Base-by-base conservation (phyloP, 2,329 filamentous ascomycete genomes). In the Ramularia endophylla region DNA sequence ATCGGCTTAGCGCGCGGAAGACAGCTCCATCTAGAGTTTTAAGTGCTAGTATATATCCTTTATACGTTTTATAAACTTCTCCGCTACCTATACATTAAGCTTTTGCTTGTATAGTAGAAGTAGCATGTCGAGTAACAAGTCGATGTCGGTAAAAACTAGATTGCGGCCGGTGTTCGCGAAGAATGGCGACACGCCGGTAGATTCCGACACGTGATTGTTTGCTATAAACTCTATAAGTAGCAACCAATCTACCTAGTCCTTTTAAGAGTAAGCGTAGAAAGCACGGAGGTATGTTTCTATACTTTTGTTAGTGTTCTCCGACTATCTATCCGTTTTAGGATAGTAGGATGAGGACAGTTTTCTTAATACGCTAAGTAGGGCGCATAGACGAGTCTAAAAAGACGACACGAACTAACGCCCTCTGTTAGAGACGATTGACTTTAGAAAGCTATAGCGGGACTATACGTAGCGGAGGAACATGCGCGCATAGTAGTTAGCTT, bases 261-360 rank as follows among this genome's bases (percentile, higher is more conserved):
- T 38, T n/a, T n/a, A n/a, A n/a, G n/a, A n/a, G n/a, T n/a, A n/a
- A n/a, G n/a, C n/a, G n/a, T n/a, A n/a, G n/a, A n/a, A n/a, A n/a
- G n/a, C n/a, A n/a, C n/a, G n/a, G n/a, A n/a, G n/a, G n/a, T n/a
- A n/a, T n/a, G n/a, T 29, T 12, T 38, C 27, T 28, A 38, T 30
- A 5, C 22, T 7, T 9, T 29, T 18, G 22, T 30, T 28, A 9
- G 16, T 19, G 27, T 18, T 5, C 15, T 28, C 4, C 6, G 36
- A 38, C 27, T 38, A 31, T 7, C 36, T 20, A 20, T 38, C 8
- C 2, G 27, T 38, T 19, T 38, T 6, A 9, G 16, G 36, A 19
- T 38, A 31, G 27, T 18, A 38, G n/a, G 36, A 12, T 9, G 25
- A 30, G 15, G 36, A 38, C 7, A 31, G 8, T 18, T 38, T 38